Evolutionary conservation across 345 rosid genomes (phyloP), one percentile per base, ranked within the genome.

Genomic region (Geranium brycei): DNA sequence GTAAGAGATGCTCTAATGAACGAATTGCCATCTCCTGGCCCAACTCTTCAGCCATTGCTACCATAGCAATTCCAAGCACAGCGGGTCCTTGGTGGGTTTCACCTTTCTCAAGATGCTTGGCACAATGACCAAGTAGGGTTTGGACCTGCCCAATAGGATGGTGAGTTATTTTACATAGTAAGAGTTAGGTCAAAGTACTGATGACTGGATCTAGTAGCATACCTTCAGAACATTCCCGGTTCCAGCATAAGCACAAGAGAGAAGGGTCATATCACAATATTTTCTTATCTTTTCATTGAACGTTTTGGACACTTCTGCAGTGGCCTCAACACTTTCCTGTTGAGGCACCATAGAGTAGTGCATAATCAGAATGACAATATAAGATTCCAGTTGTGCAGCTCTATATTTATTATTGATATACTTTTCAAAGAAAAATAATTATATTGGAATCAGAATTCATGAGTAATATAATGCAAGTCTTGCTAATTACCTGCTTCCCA

Each of bases 221-320:
- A 93, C 99, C 97, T 91, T 95, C 13, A 95, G 88, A 78, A 91
- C 96, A 78, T 91, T 88, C 71, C 96, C 99, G 8, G 99, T 91
- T 66, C 96, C 99, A 47, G 95, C 95, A 79, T 87, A 88, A 23
- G 99, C 97, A 88, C 99, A 95, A 18, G 99, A 91, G 57, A 91
- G 84, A 66, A 95, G 81, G 17, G 88, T 91, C 84, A 95, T 80
- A 62, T 95, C 95, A 82, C 95, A 85, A 57, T 88, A 89, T 66
- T 88, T 88, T 75, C 89, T 81, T n/a, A 88, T 95, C 64, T 95
- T 87, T 72, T 87, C 96, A 66, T 88, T 84, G 69, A 95, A 91
- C 1, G 92, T 88, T 82, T 91, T 91, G 31, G 99, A 87, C 66
- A 95, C 96, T 81, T 91, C 97, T 1, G 97, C 84, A 3, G 97